A percentile compares a stretch with the other conserved stretches of the same genome.
phyloP scores from a whole-genome alignment of 225 moss, liverwort and hornwort genomes.

The Takakia lepidozioides region DNA sequence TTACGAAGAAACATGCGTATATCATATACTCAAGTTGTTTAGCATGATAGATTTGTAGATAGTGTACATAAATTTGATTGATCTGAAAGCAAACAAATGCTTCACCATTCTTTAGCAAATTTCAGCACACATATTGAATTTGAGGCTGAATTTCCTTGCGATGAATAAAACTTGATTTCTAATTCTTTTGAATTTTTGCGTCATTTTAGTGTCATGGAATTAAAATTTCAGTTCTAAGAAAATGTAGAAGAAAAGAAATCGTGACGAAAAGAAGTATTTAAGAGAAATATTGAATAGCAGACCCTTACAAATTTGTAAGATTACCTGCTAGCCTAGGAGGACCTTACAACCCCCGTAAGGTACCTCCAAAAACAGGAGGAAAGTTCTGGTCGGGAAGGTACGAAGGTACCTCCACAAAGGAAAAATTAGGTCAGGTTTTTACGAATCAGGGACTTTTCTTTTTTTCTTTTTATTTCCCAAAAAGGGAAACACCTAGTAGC shows the following conservation, averaged over 20 bases:
- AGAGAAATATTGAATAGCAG: too few species aligned
- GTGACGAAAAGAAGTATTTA: too few species aligned
- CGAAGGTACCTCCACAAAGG: not conserved
- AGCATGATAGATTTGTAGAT: not conserved
- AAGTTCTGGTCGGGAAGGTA: not conserved
- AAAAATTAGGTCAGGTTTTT: slow-evolving; percentile 2
- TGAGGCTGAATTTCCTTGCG: not conserved
- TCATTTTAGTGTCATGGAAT: not conserved
- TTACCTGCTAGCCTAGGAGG: too few species aligned
- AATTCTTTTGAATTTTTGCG: too few species aligned
- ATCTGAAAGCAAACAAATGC: not conserved
- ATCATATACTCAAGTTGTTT: not conserved
- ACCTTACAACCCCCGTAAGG: too few species aligned
- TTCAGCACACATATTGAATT: not conserved
- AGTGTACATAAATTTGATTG: not conserved
- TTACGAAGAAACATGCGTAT: not conserved
- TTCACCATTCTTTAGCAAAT: not conserved
- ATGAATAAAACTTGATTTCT: not conserved
- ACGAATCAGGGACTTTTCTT: too few species aligned
- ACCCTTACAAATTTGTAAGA: too few species aligned
- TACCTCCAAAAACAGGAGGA: not conserved
- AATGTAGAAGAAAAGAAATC: too few species aligned
- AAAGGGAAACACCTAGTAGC: too few species aligned
- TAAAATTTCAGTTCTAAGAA: too few species aligned
- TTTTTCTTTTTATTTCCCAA: too few species aligned